Conservation (phyloP, 129 eudicot species). For the Pulicaria dysenterica region DNA sequence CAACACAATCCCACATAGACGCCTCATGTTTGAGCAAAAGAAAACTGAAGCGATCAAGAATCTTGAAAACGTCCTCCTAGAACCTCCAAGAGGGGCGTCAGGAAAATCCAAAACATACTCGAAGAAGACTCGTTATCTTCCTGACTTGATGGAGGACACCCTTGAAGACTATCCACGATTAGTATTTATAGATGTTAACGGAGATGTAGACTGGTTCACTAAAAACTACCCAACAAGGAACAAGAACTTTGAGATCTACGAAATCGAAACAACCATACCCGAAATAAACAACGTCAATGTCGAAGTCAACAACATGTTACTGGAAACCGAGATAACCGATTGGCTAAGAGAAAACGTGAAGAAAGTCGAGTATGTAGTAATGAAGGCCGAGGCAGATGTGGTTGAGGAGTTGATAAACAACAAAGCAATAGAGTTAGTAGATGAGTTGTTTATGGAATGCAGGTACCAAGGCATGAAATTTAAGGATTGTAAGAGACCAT, state of each 20-base stretch:
- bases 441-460: slow-evolving; percentile 67
- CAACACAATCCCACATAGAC: slow-evolving; percentile 20
- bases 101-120: slow-evolving; percentile 39
- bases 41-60: slow-evolving; percentile 48
- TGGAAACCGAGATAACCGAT: slow-evolving; percentile 47
- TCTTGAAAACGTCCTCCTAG: slow-evolving; percentile 61
- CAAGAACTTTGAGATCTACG: slow-evolving; percentile 49
- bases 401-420: slow-evolving; percentile 59
- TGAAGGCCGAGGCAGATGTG: slow-evolving; percentile 78
- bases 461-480: slow-evolving; percentile 45
- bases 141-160: slow-evolving; percentile 52
- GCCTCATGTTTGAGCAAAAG: slow-evolving; percentile 37
- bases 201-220: slow-evolving; percentile 53
- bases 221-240: slow-evolving; percentile 67
- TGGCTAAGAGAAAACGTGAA: slow-evolving; percentile 65
- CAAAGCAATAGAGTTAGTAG: slow-evolving; percentile 53
- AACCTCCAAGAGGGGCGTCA: slow-evolving; percentile 58
- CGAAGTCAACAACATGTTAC: background rate
- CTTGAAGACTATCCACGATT: slow-evolving; percentile 60
- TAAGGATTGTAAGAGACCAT: slow-evolving; percentile 42
- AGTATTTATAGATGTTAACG: slow-evolving; percentile 59
- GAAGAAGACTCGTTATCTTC: slow-evolving; percentile 43
- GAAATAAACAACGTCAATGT: slow-evolving; percentile 13
- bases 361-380: slow-evolving; percentile 68
- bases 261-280: slow-evolving; percentile 41